phyloP scores from a whole-genome alignment of 306 rosid genomes.

The Malus fusca region DNA sequence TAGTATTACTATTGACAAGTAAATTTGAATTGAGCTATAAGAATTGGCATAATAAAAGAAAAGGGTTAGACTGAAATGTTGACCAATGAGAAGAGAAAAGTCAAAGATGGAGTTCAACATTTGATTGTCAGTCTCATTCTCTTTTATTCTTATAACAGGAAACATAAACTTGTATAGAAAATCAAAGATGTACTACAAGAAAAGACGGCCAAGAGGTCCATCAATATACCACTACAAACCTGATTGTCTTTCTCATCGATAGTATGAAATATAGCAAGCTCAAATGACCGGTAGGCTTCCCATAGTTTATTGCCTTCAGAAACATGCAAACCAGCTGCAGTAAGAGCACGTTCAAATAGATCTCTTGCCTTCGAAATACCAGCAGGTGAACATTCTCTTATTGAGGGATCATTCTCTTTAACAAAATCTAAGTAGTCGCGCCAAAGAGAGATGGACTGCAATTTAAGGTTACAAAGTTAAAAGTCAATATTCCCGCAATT shows the following conservation, averaged over 20 bases:
- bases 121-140: neutral
- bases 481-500: neutral
- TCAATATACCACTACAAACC: slow-evolving; percentile 28
- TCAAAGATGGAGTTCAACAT: neutral
- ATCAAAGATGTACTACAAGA: neutral
- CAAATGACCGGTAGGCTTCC: slow-evolving; percentile 73
- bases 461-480: slow-evolving; percentile 15
- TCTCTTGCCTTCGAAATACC: slow-evolving; percentile 70
- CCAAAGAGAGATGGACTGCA: slow-evolving; percentile 88
- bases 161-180: neutral
- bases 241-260: slow-evolving; percentile 48
- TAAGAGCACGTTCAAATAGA: slow-evolving; percentile 74
- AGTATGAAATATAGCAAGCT: slow-evolving; percentile 51
- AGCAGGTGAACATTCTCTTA: slow-evolving; percentile 40
- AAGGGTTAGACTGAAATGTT: neutral
- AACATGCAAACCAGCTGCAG: slow-evolving; percentile 85
- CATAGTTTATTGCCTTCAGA: slow-evolving; percentile 67
- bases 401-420: slow-evolving; percentile 57
- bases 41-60: neutral
- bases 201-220: slow-evolving; percentile 2
- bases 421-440: slow-evolving; percentile 54
- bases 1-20: neutral
- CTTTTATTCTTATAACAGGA: neutral
- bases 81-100: neutral
- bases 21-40: neutral